Evolutionary conservation across 225 moss, liverwort and hornwort species (phyloP), one percentile per base, ranked within the genome.

Genomic region (Climacium dendroides): DNA sequence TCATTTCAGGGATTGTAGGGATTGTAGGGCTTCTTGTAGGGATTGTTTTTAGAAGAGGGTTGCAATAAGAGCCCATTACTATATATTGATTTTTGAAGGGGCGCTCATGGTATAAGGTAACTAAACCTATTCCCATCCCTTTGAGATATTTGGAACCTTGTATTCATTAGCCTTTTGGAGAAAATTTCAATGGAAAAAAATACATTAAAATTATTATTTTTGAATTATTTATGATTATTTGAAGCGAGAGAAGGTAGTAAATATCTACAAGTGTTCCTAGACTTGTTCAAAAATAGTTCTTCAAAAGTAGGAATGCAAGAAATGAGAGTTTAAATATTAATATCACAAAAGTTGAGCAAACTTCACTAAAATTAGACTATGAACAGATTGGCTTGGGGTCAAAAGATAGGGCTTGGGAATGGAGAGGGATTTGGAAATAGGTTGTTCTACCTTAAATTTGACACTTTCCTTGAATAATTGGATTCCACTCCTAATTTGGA

Each of bases 381-480:
- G 1, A 39, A 39, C 2, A 14, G 0, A 1, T 39, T 69, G 39
- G 4, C 39, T 23, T 39, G 4, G 37, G 4, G 2, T 22, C 2
- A 13, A 37, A 67, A 67, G 37, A 35, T 23, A 67, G 2, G 67
- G 3, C 7, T 37, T 0, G 2, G 0, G 22, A n/a, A n/a, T 67
- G 11, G 7, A 0, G 13, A 37, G 2, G 13, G 12, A 1, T 4
- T 0, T 0, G 5, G 13, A 1, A 24, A 13, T 39, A 11, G 7
- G 7, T 15, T 39, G 24, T 25, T 69, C 13, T 24, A 24, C 39
- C 14, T 39, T 24, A 41, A 41, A 41, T 25, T 70, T 25, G 14
- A 25, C 1, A 70, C 3, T 25, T 14, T 70, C 15, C 5, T 70
- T 41, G 39, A 69, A 69, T 14, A 8, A 24, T 69, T 24, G 15